Evolutionary conservation across 257 asterid genomes (phyloP).

Genomic region (Rauvolfia tetraphylla): DNA sequence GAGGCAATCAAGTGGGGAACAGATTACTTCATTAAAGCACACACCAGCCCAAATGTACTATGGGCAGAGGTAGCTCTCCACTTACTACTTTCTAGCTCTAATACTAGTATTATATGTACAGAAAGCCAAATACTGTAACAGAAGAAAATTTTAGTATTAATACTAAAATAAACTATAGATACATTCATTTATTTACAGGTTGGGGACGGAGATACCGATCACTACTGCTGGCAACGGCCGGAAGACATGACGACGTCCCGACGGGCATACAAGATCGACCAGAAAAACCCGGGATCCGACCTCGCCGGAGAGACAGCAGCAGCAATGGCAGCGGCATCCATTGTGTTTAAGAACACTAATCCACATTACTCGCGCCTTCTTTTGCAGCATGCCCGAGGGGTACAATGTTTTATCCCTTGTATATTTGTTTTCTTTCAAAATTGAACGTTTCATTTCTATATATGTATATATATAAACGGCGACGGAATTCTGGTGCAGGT

Average conservation of each 20-base stretch:
- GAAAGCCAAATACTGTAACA: no score
- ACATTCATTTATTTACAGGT: conserved; percentile 9
- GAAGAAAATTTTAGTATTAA: no score
- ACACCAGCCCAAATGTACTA: conserved; percentile 48
- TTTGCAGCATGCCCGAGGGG: conserved; percentile 17
- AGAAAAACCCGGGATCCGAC: conserved; percentile 28
- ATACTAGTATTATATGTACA: no score
- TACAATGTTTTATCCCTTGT: no score
- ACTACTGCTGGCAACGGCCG: conserved; percentile 33
- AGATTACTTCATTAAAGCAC: conserved; percentile 74
- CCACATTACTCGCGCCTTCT: conserved; percentile 8
- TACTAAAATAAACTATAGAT: neutral
- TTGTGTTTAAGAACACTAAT: conserved; percentile 13
- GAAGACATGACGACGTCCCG: conserved; percentile 30
- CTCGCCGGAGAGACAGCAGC: conserved; percentile 33
- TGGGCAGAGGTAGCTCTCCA: conserved; percentile 78
- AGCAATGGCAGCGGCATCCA: conserved; percentile 32
- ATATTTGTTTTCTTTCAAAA: no score
- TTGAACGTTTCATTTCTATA: no score
- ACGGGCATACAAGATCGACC: conserved; percentile 24
- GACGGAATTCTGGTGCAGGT: conserved; percentile 29
- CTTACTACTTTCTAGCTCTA: no score
- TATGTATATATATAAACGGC: no score
- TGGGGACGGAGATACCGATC: conserved; percentile 28
- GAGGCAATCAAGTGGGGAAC: conserved; percentile 86